Conservation (phyloP, 768 basidiomycete genomes). For the Trichaptum fuscoviolaceum region DNA sequence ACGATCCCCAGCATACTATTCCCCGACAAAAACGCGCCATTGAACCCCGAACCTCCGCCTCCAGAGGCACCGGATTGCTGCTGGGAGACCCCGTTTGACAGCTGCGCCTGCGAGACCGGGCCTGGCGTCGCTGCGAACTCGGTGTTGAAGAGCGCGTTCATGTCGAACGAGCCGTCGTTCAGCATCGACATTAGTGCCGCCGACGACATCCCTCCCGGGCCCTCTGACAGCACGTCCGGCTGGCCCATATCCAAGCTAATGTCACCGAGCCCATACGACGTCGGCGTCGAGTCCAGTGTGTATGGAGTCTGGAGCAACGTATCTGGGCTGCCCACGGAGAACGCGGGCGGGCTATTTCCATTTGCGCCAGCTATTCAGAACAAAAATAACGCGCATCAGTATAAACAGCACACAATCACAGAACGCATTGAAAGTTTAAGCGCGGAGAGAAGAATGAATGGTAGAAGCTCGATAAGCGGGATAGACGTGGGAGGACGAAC, state of each 20-base stretch:
- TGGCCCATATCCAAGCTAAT: slow-evolving; percentile 46
- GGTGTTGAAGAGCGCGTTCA: slow-evolving; percentile 25
- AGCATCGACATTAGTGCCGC: slow-evolving; percentile 61
- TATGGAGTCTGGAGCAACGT: not conserved
- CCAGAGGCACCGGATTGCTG: not conserved
- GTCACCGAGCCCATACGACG: slow-evolving; percentile 23
- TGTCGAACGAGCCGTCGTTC: slow-evolving; percentile 40
- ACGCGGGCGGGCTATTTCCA: slow-evolving; percentile 10
- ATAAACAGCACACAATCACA: not conserved
- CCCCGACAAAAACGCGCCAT: not conserved
- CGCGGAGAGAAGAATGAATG: slow-evolving; percentile 12
- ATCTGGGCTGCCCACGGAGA: slow-evolving; percentile 18
- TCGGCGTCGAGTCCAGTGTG: slow-evolving; percentile 22
- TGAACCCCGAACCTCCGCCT: not conserved
- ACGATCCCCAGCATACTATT: not conserved
- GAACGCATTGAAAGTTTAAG: not conserved
- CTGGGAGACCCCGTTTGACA: not conserved
- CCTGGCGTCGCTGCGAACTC: not conserved
- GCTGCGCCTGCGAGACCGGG: not conserved
- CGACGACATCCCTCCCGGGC: slow-evolving; percentile 48
- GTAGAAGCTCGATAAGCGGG: slow-evolving; percentile 43
- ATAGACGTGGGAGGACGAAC: slow-evolving; percentile 43
- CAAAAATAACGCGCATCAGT: too few species aligned
- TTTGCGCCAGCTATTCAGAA: not conserved
- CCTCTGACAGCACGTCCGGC: not conserved